Evolutionary conservation across 2,329 filamentous ascomycete genomes (phyloP).

Genomic region (Atkinsonella hypoxylon): DNA sequence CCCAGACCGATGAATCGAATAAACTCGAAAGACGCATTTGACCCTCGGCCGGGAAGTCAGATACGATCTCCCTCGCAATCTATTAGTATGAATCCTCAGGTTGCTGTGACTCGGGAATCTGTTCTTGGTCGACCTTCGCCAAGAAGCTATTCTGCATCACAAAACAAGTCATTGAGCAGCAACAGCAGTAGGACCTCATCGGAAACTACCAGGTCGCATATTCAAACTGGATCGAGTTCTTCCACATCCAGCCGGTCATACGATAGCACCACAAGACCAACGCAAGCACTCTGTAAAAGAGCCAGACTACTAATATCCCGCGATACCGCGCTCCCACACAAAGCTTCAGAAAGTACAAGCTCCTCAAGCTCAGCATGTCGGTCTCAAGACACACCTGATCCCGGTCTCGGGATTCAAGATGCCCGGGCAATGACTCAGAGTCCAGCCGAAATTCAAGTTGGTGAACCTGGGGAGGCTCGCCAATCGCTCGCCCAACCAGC

Average conservation of each 20-base stretch:
- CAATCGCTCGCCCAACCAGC: conserved; percentile 27
- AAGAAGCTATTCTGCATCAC: conserved; percentile 22
- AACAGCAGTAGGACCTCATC: conserved; percentile 24
- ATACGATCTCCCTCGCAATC: conserved; percentile 10
- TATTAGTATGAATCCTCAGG: conserved; percentile 13
- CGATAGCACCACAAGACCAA: conserved; percentile 23
- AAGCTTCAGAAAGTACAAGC: conserved; percentile 25
- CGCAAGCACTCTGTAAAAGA: not conserved
- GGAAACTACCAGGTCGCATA: conserved; percentile 18
- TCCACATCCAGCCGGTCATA: conserved; percentile 23
- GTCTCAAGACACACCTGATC: conserved; percentile 24
- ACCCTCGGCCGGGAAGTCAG: conserved; percentile 10
- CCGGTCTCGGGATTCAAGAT: conserved; percentile 21
- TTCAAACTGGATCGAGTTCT: conserved; percentile 20
- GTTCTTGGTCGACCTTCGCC: conserved; percentile 14
- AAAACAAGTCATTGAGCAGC: conserved; percentile 27
- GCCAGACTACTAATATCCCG: conserved; percentile 1
- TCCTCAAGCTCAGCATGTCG: conserved; percentile 25
- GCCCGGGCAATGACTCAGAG: conserved; percentile 32
- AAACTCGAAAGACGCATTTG: conserved; percentile 12
- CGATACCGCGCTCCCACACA: conserved; percentile 29
- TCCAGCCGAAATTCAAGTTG: conserved; percentile 29
- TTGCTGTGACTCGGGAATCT: conserved; percentile 12
- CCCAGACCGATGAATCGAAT: conserved; percentile 14
- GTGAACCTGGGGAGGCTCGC: conserved; percentile 29